Base-by-base conservation (phyloP, 202 grass and related monocot genomes). In the Hordeum pubiflorum region DNA sequence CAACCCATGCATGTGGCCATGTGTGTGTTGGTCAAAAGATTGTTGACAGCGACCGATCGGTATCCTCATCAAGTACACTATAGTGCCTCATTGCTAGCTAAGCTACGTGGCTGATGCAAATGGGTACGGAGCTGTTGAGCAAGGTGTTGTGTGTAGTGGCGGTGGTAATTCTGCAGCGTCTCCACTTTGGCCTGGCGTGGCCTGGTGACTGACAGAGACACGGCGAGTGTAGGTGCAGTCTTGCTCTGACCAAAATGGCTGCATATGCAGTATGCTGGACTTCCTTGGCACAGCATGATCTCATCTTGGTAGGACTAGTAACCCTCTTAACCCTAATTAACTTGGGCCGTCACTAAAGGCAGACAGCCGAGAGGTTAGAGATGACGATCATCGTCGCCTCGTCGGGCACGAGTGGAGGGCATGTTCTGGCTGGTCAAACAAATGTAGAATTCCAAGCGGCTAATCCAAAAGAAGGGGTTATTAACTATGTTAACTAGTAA, bases 391-490 rank as follows among this genome's bases (percentile, higher is more conserved):
- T 9, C 10, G 21, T 38, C 2, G 8, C 41, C 24, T 26, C 24
- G 0, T 38, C 69, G 5, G 17, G 43, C 4, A 1, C 41, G 58
- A 85, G 78, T 82, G 84, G 87, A 2, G 32, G 62, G 79, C 83
- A 86, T 86, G 79, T 76, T 84, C 82, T 50, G 6, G 20, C 43
- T 3, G 83, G 87, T 89, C 83, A 89, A 86, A 89, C 66, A 86
- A 86, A 75, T 62, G 22, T 22, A 44, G 14, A 29, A 83, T 79
- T 65, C n/a, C 48, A 73, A 61, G 79, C 83, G 22, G 74, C 67
- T 79, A 79, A 82, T 57, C 67, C 74, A 56, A 82, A 62, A 14
- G 31, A 26, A 67, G 3, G 36, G 77, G 38, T 71, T 5, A 52
- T 52, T 52, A 52, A 52, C 48, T 18, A 52, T 18, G 15, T 7